Percentiles rank a stretch among this genome's conserved stretches.
Evolutionary conservation across 768 basidiomycete species (phyloP).

Genomic region (Amanita brunnescens): DNA sequence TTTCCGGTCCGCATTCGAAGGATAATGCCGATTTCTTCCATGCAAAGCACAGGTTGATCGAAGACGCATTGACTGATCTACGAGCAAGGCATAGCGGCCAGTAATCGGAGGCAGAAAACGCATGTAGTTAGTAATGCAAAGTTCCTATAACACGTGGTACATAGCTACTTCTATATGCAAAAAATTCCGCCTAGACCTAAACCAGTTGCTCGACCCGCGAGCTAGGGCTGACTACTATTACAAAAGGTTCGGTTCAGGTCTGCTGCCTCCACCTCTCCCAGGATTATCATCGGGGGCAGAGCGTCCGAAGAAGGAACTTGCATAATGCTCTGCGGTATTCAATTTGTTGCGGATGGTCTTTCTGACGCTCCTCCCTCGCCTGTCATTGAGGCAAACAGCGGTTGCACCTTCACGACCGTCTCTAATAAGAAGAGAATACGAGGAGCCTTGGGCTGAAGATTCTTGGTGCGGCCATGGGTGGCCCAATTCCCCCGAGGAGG

Average conservation of each 20-base stretch:
- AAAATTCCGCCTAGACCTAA: neutral
- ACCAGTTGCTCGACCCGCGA: slow-evolving; percentile 1
- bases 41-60: slow-evolving; percentile 30
- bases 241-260: slow-evolving; percentile 2
- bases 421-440: slow-evolving; percentile 9
- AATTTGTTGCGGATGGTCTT: slow-evolving; percentile 60
- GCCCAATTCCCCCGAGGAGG: neutral
- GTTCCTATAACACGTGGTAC: neutral
- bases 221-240: neutral
- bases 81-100: slow-evolving; percentile 46
- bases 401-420: slow-evolving; percentile 9
- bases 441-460: neutral
- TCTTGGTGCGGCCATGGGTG: slow-evolving; percentile 2
- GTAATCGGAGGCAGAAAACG: slow-evolving; percentile 32
- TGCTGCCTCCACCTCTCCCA: slow-evolving; percentile 13
- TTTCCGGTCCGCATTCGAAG: slow-evolving; percentile 20
- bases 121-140: slow-evolving; percentile 18
- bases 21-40: slow-evolving; percentile 59
- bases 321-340: slow-evolving; percentile 63
- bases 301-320: slow-evolving; percentile 59
- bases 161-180: neutral
- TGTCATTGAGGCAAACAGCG: slow-evolving; percentile 28
- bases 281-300: slow-evolving; percentile 17
- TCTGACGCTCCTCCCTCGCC: slow-evolving; percentile 52
- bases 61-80: slow-evolving; percentile 9